Conservation (phyloP, 2,329 filamentous ascomycete species). For the Sporothrix pallida region DNA sequence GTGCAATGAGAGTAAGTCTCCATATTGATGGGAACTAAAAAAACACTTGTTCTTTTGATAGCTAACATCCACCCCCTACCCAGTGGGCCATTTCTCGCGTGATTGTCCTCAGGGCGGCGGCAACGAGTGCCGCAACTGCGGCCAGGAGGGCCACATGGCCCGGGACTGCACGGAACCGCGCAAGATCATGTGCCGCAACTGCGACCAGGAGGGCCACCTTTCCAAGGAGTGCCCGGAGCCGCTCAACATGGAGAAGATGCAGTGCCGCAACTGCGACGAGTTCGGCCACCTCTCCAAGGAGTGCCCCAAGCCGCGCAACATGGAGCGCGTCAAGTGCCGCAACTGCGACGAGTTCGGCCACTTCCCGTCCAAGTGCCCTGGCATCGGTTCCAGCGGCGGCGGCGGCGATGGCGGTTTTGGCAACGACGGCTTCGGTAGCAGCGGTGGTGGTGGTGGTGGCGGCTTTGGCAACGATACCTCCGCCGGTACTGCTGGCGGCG, state of each 20-base stretch:
- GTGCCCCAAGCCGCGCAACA: constrained; percentile 63
- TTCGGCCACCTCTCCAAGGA: constrained; percentile 55
- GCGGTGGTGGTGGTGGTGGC: not conserved
- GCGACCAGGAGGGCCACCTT: constrained; percentile 64
- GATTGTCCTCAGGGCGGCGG: constrained; percentile 68
- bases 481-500: not conserved
- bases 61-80: constrained; percentile 25
- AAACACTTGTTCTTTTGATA: not conserved
- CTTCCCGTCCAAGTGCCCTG: constrained; percentile 49
- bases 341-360: constrained; percentile 61
- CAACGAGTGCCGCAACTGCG: constrained; percentile 66
- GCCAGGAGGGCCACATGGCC: constrained; percentile 64
- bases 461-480: not conserved
- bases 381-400: constrained; percentile 29
- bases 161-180: constrained; percentile 64
- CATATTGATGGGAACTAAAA: not conserved
- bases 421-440: not conserved
- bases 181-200: constrained; percentile 63
- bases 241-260: constrained; percentile 53
- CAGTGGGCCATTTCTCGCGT: constrained; percentile 65
- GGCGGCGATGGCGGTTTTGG: not conserved
- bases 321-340: constrained; percentile 61
- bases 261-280: constrained; percentile 66
- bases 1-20: constrained; percentile 62
- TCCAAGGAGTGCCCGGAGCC: constrained; percentile 65